Evolutionary conservation across 345 rosid species (phyloP).

Genomic region (Eucalyptus polybractea): DNA sequence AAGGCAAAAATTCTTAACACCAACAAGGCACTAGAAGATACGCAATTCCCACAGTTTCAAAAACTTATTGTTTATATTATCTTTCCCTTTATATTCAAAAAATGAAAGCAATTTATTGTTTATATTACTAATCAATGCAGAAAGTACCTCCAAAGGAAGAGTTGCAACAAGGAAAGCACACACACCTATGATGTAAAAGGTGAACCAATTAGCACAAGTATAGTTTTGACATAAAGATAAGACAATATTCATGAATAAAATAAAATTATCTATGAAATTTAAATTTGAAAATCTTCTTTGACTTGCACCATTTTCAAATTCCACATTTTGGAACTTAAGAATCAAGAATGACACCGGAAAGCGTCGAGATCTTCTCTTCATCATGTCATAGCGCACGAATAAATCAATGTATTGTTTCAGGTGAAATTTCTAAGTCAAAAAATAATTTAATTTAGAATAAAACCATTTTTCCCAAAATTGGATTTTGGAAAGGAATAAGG

Average conservation of each 20-base stretch:
- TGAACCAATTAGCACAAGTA: constrained; percentile 52
- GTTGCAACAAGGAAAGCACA: constrained; percentile 86
- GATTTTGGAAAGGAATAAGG: background rate
- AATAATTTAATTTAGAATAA: background rate
- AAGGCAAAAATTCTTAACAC: background rate
- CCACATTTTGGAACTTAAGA: background rate
- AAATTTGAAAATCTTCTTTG: background rate
- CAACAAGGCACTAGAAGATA: background rate
- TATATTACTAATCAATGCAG: background rate
- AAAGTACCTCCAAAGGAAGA: constrained; percentile 74
- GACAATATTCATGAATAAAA: background rate
- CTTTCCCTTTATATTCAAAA: background rate
- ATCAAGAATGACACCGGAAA: background rate
- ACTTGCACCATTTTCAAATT: background rate
- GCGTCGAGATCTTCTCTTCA: background rate
- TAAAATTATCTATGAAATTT: background rate
- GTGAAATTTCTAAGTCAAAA: background rate
- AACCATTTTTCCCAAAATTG: background rate
- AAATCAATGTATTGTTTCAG: background rate
- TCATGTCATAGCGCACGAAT: background rate
- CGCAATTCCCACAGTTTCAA: accelerated
- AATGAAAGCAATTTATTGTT: background rate
- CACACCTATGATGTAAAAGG: constrained; percentile 37
- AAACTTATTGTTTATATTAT: background rate
- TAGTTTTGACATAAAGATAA: constrained; percentile 58